A percentile compares a stretch with the other conserved stretches of the same genome.
These are phyloP conservation scores for Bifiguratus adelaidae DNA, from an alignment of 192 early-diverging fungal genomes.

Conservation along the genomic window DNA sequence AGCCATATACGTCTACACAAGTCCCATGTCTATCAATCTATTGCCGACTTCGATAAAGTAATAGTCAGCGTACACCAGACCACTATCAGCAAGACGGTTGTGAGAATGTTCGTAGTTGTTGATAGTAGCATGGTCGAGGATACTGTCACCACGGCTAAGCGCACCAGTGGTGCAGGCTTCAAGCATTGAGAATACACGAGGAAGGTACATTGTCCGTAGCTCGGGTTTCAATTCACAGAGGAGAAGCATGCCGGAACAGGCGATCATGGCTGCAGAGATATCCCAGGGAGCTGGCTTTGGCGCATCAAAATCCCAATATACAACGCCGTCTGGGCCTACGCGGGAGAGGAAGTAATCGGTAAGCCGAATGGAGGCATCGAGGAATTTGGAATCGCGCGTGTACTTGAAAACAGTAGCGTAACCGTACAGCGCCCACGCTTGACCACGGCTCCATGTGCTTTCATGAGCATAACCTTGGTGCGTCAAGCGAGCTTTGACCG, in stretches of 20 bases:
- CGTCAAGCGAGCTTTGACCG: neutral
- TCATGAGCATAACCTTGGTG: conserved; percentile 5
- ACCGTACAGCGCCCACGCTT: conserved; percentile 8
- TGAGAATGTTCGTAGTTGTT: conserved; percentile 9
- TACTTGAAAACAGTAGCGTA: conserved; percentile 9
- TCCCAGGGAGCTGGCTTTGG: conserved; percentile 7
- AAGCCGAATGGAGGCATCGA: conserved; percentile 3
- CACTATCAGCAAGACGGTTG: conserved; percentile 3
- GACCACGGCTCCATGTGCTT: conserved; percentile 13
- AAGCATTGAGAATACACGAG: neutral
- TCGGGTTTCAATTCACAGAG: conserved; percentile 1
- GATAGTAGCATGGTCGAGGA: conserved; percentile 5
- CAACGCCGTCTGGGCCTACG: conserved; percentile 3
- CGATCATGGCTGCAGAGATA: conserved; percentile 6
- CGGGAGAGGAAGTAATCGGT: conserved; percentile 6
- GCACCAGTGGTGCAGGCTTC: neutral
- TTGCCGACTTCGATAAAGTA: conserved; percentile 11
- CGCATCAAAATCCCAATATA: conserved; percentile 11
- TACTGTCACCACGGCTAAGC: conserved; percentile 1
- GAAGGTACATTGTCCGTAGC: neutral
- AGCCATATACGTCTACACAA: too few species aligned
- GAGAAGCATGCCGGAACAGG: conserved; percentile 8
- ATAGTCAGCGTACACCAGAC: conserved; percentile 9
- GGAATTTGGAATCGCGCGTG: conserved; percentile 5
- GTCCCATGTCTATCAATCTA: conserved; percentile 6